These are phyloP conservation scores for Nakataea oryzae DNA, from an alignment of 2,329 filamentous ascomycete species.

Conservation along the genomic window DNA sequence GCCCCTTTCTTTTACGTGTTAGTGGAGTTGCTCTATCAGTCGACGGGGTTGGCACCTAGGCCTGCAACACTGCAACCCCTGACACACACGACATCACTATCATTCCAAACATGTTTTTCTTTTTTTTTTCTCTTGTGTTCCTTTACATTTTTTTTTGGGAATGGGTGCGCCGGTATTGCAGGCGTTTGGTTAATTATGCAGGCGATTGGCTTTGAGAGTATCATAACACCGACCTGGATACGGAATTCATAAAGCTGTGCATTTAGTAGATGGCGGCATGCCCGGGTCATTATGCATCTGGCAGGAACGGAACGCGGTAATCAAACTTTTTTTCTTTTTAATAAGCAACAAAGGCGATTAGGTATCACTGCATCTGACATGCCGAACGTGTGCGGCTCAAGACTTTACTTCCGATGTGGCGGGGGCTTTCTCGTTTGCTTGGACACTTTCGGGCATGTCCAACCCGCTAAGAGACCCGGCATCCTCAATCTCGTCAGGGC, in stretches of 20 bases:
- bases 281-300: background rate
- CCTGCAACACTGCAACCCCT: background rate
- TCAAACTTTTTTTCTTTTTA: background rate
- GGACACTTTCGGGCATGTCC: no score
- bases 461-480: no score
- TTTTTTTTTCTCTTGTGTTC: background rate
- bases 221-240: background rate
- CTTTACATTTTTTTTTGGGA: background rate
- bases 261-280: background rate
- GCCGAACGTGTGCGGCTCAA: no score
- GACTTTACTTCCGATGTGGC: no score
- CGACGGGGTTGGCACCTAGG: background rate
- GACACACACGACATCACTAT: background rate
- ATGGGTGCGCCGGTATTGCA: background rate
- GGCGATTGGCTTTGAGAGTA: background rate
- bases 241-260: background rate
- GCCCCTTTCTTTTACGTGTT: background rate
- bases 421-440: no score
- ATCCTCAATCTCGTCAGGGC: background rate
- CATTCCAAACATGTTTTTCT: background rate
- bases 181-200: background rate
- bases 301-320: background rate
- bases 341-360: no score
- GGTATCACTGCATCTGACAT: no score
- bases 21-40: background rate